phyloP scores from a whole-genome alignment of 2,329 filamentous ascomycete genomes.

The Parasarocladium wereldwijsianum region DNA sequence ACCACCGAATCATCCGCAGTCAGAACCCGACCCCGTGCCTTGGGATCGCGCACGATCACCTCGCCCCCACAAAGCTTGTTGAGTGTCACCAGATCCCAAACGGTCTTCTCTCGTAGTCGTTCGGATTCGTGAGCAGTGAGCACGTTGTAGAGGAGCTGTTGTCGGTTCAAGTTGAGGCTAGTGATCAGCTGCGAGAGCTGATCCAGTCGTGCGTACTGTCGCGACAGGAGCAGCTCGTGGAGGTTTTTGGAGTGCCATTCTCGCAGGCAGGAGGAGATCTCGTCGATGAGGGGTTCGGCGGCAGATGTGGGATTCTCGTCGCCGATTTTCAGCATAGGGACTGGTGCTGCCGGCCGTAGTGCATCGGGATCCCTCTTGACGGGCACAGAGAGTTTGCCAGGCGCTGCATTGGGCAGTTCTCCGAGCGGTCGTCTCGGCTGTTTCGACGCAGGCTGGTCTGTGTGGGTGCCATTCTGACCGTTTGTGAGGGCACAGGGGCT shows the following conservation, averaged over 20 bases:
- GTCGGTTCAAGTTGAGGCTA: slow-evolving; percentile 68
- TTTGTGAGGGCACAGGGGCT: slow-evolving; percentile 6
- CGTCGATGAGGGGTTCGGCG: slow-evolving; percentile 85
- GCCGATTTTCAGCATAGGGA: slow-evolving; percentile 94
- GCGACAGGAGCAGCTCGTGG: slow-evolving; percentile 73
- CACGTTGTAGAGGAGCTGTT: slow-evolving; percentile 88
- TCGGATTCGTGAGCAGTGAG: slow-evolving; percentile 74
- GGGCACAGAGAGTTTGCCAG: slow-evolving; percentile 29
- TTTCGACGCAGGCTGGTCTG: slow-evolving; percentile 13
- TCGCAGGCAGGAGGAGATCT: slow-evolving; percentile 88
- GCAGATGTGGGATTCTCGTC: slow-evolving; percentile 87
- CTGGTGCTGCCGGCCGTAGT: slow-evolving; percentile 74
- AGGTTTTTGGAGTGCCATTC: slow-evolving; percentile 98
- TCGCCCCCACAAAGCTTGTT: slow-evolving; percentile 92
- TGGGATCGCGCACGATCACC: slow-evolving; percentile 85
- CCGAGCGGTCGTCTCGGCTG: slow-evolving; percentile 15
- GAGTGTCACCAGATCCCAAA: slow-evolving; percentile 87
- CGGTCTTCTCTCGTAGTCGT: slow-evolving; percentile 70
- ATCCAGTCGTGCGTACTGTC: slow-evolving; percentile 70
- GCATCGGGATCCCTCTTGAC: slow-evolving; percentile 48
- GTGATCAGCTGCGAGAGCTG: slow-evolving; percentile 68
- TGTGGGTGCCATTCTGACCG: slow-evolving; percentile 14
- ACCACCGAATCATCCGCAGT: slow-evolving; percentile 90
- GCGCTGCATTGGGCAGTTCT: slow-evolving; percentile 24
- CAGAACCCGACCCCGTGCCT: slow-evolving; percentile 67